Conservation (phyloP, 1,284 basidiomycete species). For the Ustanciosporium gigantosporum region DNA sequence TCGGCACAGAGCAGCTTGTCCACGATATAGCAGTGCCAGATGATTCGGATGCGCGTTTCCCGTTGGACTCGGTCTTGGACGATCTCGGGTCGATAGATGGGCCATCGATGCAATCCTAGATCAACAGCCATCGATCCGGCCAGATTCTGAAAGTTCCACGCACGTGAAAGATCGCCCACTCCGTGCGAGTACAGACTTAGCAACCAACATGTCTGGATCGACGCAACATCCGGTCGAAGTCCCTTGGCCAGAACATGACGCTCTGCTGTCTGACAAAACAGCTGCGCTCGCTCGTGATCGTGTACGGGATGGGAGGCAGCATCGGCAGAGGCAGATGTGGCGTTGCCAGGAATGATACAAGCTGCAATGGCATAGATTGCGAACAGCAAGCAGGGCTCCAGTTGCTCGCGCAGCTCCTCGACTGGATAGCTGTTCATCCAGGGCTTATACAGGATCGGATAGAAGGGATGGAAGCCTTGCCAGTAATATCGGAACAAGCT, state of each 20-base stretch:
- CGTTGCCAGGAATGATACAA: slow-evolving; percentile 35
- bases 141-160: slow-evolving; percentile 61
- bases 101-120: slow-evolving; percentile 62
- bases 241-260: slow-evolving; percentile 40
- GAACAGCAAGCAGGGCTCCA: slow-evolving; percentile 39
- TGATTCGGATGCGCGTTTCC: slow-evolving; percentile 62
- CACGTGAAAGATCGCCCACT: slow-evolving; percentile 62
- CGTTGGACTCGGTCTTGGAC: slow-evolving; percentile 49
- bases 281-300: slow-evolving; percentile 32
- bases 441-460: slow-evolving; percentile 54
- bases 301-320: not conserved
- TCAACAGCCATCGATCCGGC: slow-evolving; percentile 63
- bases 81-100: slow-evolving; percentile 42
- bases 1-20: slow-evolving; percentile 63
- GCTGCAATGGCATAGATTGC: slow-evolving; percentile 50
- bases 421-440: slow-evolving; percentile 33
- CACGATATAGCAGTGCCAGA: slow-evolving; percentile 63
- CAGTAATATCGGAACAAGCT: slow-evolving; percentile 49
- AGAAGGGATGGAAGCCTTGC: slow-evolving; percentile 52
- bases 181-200: slow-evolving; percentile 63
- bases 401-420: slow-evolving; percentile 32
- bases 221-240: slow-evolving; percentile 40
- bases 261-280: slow-evolving; percentile 38
- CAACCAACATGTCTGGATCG: slow-evolving; percentile 61
- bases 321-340: not conserved